These are phyloP conservation scores for Russula compacta DNA, from an alignment of 768 basidiomycete genomes.

Conservation along the genomic window DNA sequence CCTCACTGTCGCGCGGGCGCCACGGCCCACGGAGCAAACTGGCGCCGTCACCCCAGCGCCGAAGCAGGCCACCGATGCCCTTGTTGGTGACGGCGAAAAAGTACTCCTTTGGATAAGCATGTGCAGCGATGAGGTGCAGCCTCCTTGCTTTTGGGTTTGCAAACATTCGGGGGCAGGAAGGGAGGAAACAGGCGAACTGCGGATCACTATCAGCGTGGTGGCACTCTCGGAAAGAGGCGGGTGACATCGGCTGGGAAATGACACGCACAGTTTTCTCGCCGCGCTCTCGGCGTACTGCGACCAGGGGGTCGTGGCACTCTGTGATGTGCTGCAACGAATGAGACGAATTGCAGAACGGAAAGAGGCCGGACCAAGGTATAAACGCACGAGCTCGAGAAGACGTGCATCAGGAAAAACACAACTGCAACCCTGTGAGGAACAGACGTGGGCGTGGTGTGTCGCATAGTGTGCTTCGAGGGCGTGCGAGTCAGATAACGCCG, in stretches of 20 bases:
- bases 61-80: constrained; percentile 72
- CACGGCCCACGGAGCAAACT: constrained; percentile 69
- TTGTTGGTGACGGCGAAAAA: constrained; percentile 91
- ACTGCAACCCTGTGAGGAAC: constrained; percentile 57
- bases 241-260: background rate
- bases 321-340: constrained; percentile 54
- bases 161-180: constrained; percentile 51
- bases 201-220: background rate
- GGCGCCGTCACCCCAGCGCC: constrained; percentile 77
- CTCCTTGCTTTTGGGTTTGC: constrained; percentile 65
- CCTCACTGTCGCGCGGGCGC: constrained; percentile 39
- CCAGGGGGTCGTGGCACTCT: constrained; percentile 82
- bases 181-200: constrained; percentile 75
- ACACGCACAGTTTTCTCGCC: constrained; percentile 79
- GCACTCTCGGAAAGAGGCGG: background rate
- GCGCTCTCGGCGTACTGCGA: constrained; percentile 63
- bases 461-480: constrained; percentile 82
- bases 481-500: constrained; percentile 50
- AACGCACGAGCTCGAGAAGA: constrained; percentile 67
- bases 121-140: constrained; percentile 72
- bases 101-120: constrained; percentile 81
- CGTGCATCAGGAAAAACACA: constrained; percentile 81
- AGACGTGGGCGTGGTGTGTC: constrained; percentile 76
- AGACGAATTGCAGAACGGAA: background rate
- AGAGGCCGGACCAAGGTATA: background rate